Conservation (phyloP, 331 rosid genomes). For the Rosa hybrid region DNA sequence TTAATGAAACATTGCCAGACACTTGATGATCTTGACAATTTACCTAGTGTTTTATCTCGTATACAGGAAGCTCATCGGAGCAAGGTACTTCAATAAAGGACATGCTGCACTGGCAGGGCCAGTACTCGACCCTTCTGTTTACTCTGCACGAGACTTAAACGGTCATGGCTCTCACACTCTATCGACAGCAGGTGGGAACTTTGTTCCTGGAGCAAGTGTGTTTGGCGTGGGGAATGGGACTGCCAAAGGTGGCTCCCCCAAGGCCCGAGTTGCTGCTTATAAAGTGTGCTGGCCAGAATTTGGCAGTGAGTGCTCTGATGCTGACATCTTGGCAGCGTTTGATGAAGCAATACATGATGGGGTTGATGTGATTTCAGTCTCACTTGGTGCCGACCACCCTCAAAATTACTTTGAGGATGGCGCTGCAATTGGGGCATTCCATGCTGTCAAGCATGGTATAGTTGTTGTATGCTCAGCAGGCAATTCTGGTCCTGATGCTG, state of each 20-base stretch:
- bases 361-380: conserved; percentile 64
- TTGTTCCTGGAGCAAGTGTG: conserved; percentile 48
- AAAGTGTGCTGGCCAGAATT: conserved; percentile 65
- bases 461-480: conserved; percentile 57
- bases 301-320: conserved; percentile 43
- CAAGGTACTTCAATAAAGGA: conserved; percentile 77
- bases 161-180: conserved; percentile 92
- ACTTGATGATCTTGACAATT: no score
- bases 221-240: conserved; percentile 69
- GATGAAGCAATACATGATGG: conserved; percentile 78
- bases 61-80: conserved; percentile 77
- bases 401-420: conserved; percentile 26
- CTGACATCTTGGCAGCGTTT: conserved; percentile 59
- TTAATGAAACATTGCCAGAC: no score
- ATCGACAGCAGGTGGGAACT: conserved; percentile 70
- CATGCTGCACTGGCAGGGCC: conserved; percentile 7
- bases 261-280: conserved; percentile 69
- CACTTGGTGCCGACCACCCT: conserved; percentile 40
- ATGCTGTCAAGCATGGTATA: conserved; percentile 59
- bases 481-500: conserved; percentile 48
- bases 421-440: conserved; percentile 53
- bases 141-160: conserved; percentile 47
- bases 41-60: no score
- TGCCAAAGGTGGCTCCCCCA: conserved; percentile 84
- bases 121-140: background rate